These are phyloP conservation scores for Lecanicillium sp. DNA, from an alignment of 2,329 filamentous ascomycete genomes.

Conservation along the genomic window DNA sequence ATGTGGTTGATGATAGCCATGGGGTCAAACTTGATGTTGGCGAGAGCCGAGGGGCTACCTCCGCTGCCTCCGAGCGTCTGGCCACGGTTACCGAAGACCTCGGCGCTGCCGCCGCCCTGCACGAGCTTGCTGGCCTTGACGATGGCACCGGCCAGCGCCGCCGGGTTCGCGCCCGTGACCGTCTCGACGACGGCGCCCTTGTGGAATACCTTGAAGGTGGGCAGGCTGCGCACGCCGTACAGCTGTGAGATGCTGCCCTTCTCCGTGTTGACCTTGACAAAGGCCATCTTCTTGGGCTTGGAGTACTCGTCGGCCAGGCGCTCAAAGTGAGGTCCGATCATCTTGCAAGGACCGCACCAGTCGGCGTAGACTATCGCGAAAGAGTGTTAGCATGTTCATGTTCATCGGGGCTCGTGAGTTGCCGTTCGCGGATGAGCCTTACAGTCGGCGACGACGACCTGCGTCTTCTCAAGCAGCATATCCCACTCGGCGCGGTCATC, in stretches of 20 bases:
- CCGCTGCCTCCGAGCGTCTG: slow-evolving; percentile 48
- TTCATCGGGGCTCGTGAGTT: background rate
- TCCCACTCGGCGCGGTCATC: slow-evolving; percentile 13
- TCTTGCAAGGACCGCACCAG: slow-evolving; percentile 92
- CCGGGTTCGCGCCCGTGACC: slow-evolving; percentile 74
- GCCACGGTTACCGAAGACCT: slow-evolving; percentile 49
- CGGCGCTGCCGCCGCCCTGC: slow-evolving; percentile 32
- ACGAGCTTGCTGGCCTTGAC: slow-evolving; percentile 59
- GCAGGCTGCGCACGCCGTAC: slow-evolving; percentile 81
- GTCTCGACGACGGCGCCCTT: slow-evolving; percentile 66
- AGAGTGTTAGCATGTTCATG: slow-evolving; percentile 20
- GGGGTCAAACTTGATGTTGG: slow-evolving; percentile 27
- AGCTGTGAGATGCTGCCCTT: slow-evolving; percentile 65
- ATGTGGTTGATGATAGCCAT: slow-evolving; percentile 43
- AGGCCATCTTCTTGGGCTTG: slow-evolving; percentile 75
- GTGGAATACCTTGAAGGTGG: slow-evolving; percentile 90
- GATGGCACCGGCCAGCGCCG: slow-evolving; percentile 69
- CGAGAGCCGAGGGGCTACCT: slow-evolving; percentile 12
- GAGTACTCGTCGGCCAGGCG: slow-evolving; percentile 73
- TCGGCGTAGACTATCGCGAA: slow-evolving; percentile 73
- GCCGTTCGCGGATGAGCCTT: background rate
- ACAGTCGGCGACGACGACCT: slow-evolving; percentile 15
- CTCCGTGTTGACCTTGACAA: slow-evolving; percentile 89
- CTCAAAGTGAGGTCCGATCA: slow-evolving; percentile 85
- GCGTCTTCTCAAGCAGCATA: slow-evolving; percentile 10